phyloP scores from a whole-genome alignment of 2,329 filamentous ascomycete genomes.

The Neocucurbitaria cava region DNA sequence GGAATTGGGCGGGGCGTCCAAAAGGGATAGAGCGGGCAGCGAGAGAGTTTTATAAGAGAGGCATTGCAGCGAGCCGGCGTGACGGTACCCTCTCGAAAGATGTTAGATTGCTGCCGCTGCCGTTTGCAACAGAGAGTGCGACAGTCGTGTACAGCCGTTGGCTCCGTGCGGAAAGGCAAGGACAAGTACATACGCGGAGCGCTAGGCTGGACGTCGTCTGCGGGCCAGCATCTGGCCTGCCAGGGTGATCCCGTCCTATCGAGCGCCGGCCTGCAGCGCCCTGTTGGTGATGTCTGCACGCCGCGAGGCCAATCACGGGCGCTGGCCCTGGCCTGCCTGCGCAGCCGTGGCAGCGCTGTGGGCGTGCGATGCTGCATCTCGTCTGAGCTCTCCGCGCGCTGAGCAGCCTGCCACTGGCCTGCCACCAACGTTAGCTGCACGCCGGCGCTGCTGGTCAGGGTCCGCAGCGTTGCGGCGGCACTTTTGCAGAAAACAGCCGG shows the following conservation, averaged over 20 bases:
- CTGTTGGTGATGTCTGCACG: constrained; percentile 33
- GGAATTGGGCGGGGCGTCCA: constrained; percentile 39
- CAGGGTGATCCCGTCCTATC: constrained; percentile 35
- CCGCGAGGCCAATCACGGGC: constrained; percentile 38
- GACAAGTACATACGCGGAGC: constrained; percentile 43
- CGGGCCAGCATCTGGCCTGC: constrained; percentile 32
- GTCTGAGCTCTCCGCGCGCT: constrained; percentile 3
- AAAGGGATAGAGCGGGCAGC: constrained; percentile 40
- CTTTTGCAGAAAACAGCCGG: constrained; percentile 29
- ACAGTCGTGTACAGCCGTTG: constrained; percentile 50
- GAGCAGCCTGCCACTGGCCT: neutral
- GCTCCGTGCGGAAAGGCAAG: constrained; percentile 48
- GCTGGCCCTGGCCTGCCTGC: constrained; percentile 20
- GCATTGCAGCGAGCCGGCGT: constrained; percentile 44
- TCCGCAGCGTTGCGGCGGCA: constrained; percentile 6
- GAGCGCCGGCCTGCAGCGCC: constrained; percentile 23
- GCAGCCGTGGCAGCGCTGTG: constrained; percentile 8
- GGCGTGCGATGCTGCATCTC: constrained; percentile 15
- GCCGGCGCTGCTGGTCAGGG: neutral
- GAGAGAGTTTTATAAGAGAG: constrained; percentile 49
- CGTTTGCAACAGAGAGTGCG: constrained; percentile 51
- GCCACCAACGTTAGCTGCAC: too few relatives aligned
- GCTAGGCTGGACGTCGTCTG: constrained; percentile 35
- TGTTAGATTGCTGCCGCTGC: constrained; percentile 51
- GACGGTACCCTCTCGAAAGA: constrained; percentile 45